Evolutionary conservation across 495 filamentous ascomycete genomes (phyloP), one percentile per base, ranked within the genome.

Genomic region (Jackrogersella multiformis): DNA sequence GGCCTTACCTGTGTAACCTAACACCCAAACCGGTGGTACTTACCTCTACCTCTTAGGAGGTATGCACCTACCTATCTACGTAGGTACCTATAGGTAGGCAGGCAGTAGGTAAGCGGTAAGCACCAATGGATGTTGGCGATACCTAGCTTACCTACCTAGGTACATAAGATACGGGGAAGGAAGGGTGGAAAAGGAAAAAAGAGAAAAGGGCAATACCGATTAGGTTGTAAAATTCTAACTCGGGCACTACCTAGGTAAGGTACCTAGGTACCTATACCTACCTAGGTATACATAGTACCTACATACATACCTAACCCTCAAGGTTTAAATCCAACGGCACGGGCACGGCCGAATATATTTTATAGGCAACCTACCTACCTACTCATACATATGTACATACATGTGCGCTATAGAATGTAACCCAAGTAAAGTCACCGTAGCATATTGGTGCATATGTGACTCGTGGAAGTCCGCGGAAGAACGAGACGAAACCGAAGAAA

Each of bases 251-350:
- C 15, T 16, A 21, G 18, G 20, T 13, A 45, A 5, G n/a, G 5
- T 42, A 42, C 18, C 41, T 45, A 10, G 41, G 16, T 15, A 21
- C 2, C 39, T 45, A 23, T 4, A 30, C 26, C 26, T 30, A 7
- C 26, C 3, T 30, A 7, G 3, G 7, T 7, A 30, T 30, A 30
- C 7, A 30, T 30, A 30, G 26, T 30, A 30, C 3, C 3, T 30
- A 51, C 52, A 13, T 48, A 56, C 55, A 59, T 54, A 45, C 38
- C 49, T 18, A 44, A 54, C 56, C 61, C 53, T 57, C 61, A 52
- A 52, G 67, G 61, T 58, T 70, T 61, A 58, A 70, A 70, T 70
- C 67, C 67, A 70, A 70, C 67, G 67, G 67, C 61, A 70, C 67
- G 67, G n/a, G 67, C 61, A 62, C 67, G 67, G 61, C 67, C 61